phyloP scores from a whole-genome alignment of 495 filamentous ascomycete species.

The Trichoderma asperelloides region DNA sequence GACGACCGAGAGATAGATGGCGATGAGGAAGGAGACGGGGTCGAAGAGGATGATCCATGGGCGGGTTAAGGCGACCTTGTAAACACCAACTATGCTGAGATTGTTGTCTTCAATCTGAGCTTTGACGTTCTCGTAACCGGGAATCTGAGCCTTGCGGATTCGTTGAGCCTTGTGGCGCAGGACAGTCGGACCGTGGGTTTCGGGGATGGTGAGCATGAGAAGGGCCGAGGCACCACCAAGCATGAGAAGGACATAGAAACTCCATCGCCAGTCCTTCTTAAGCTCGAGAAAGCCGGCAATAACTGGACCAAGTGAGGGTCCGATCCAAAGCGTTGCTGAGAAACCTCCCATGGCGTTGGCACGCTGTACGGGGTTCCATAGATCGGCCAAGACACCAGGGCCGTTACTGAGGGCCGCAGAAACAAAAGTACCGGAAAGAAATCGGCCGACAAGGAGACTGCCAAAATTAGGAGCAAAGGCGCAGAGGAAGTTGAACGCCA shows the following conservation, averaged over 20 bases:
- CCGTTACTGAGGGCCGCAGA: slow-evolving; percentile 40
- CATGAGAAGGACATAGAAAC: slow-evolving; percentile 40
- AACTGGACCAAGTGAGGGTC: slow-evolving; percentile 46
- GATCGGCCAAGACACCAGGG: slow-evolving; percentile 43
- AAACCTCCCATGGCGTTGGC: slow-evolving; percentile 40
- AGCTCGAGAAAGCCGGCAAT: slow-evolving; percentile 41
- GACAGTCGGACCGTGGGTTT: slow-evolving; percentile 58
- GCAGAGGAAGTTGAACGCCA: slow-evolving; percentile 43
- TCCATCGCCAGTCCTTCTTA: slow-evolving; percentile 39
- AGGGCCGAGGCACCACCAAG: slow-evolving; percentile 28
- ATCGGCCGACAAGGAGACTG: slow-evolving; percentile 39
- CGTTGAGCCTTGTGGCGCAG: slow-evolving; percentile 51
- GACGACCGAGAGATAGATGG: slow-evolving; percentile 43
- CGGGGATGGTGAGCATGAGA: slow-evolving; percentile 47
- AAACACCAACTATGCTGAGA: slow-evolving; percentile 31
- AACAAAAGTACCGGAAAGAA: slow-evolving; percentile 43
- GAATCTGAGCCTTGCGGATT: slow-evolving; percentile 24
- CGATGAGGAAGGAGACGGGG: slow-evolving; percentile 36
- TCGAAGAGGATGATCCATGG: slow-evolving; percentile 36
- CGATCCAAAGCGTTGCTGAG: slow-evolving; percentile 31
- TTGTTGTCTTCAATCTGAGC: slow-evolving; percentile 35
- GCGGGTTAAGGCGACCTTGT: slow-evolving; percentile 40
- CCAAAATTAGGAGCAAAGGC: slow-evolving; percentile 44
- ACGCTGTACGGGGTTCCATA: slow-evolving; percentile 43
- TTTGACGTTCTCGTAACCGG: slow-evolving; percentile 36